A percentile compares a stretch with the other conserved stretches of the same genome.
Evolutionary conservation across 768 basidiomycete genomes (phyloP).

Genomic region (Lentinus tigrinus): DNA sequence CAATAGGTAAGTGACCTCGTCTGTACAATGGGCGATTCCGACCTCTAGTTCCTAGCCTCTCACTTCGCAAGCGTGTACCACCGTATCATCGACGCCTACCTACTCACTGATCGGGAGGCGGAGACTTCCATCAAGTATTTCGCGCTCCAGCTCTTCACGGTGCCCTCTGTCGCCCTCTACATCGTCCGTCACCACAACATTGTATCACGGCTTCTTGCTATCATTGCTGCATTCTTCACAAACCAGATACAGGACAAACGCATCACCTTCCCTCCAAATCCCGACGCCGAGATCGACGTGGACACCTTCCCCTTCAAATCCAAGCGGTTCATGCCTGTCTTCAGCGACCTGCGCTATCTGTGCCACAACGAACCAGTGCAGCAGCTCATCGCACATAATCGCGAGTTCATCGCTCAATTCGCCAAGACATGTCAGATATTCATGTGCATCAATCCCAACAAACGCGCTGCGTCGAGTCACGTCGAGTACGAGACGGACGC

Average conservation of each 20-base stretch:
- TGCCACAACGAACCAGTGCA: conserved; percentile 82
- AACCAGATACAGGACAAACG: conserved; percentile 79
- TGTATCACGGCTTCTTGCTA: conserved; percentile 71
- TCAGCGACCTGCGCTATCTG: conserved; percentile 85
- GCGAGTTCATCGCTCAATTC: conserved; percentile 68
- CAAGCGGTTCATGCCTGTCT: conserved; percentile 94
- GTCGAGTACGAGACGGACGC: conserved; percentile 96
- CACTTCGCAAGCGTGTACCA: conserved; percentile 86
- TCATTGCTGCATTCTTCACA: conserved; percentile 91
- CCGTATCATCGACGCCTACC: conserved; percentile 84
- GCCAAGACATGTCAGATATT: conserved; percentile 83
- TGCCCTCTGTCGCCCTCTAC: conserved; percentile 79
- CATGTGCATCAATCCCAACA: conserved; percentile 91
- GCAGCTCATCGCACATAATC: conserved; percentile 67
- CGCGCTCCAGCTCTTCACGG: conserved; percentile 89
- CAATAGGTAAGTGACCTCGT: conserved; percentile 58
- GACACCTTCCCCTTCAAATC: conserved; percentile 89
- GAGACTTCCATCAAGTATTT: conserved; percentile 96
- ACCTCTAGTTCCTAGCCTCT: conserved; percentile 50
- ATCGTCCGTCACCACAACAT: conserved; percentile 74
- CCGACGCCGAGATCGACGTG: conserved; percentile 55
- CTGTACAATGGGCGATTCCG: not conserved
- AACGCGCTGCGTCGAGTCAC: conserved; percentile 76
- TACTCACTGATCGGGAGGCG: conserved; percentile 89
- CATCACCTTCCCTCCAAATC: conserved; percentile 44